A percentile compares a stretch with the other conserved stretches of the same genome.
phyloP scores from a whole-genome alignment of 495 filamentous ascomycete species.

The Pseudotulostoma volvatum region DNA sequence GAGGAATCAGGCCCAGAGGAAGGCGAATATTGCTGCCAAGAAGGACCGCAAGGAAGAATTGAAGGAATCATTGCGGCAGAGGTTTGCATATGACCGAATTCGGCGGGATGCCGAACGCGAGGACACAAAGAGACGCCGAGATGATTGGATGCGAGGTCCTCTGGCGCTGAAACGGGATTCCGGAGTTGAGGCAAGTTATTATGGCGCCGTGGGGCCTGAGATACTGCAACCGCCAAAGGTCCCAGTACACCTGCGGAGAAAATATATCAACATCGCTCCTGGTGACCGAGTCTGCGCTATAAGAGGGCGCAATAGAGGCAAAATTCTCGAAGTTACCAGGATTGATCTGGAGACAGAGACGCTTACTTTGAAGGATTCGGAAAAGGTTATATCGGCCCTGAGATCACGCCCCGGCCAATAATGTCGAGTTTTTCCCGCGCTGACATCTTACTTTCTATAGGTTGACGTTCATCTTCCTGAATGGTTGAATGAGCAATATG shows the following conservation, averaged over 20 bases:
- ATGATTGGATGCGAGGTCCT: slow-evolving; percentile 63
- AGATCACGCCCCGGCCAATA: no score
- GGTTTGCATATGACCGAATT: slow-evolving; percentile 18
- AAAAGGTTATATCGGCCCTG: slow-evolving; percentile 50
- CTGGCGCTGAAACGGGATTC: slow-evolving; percentile 58
- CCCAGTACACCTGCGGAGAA: slow-evolving; percentile 30
- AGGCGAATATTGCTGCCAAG: slow-evolving; percentile 28
- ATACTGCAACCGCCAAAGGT: slow-evolving; percentile 21
- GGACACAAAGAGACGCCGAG: slow-evolving; percentile 26
- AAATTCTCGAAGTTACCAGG: slow-evolving; percentile 51
- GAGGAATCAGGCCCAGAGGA: slow-evolving; percentile 41
- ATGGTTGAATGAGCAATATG: slow-evolving; percentile 29
- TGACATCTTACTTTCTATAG: no score
- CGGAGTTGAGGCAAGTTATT: slow-evolving; percentile 27
- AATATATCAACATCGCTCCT: slow-evolving; percentile 44
- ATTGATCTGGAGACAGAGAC: slow-evolving; percentile 41
- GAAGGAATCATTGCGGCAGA: slow-evolving; percentile 18
- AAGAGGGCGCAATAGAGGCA: slow-evolving; percentile 60
- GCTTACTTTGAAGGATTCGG: slow-evolving; percentile 45
- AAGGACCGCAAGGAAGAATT: slow-evolving; percentile 14
- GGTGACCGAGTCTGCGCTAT: slow-evolving; percentile 67
- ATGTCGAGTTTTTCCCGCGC: no score
- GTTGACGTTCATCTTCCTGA: slow-evolving; percentile 40
- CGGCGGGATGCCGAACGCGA: slow-evolving; percentile 16
- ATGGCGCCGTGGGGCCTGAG: slow-evolving; percentile 33